Evolutionary conservation across 1,139 yeast species (phyloP).

Genomic region (Taiozyma sp.): DNA sequence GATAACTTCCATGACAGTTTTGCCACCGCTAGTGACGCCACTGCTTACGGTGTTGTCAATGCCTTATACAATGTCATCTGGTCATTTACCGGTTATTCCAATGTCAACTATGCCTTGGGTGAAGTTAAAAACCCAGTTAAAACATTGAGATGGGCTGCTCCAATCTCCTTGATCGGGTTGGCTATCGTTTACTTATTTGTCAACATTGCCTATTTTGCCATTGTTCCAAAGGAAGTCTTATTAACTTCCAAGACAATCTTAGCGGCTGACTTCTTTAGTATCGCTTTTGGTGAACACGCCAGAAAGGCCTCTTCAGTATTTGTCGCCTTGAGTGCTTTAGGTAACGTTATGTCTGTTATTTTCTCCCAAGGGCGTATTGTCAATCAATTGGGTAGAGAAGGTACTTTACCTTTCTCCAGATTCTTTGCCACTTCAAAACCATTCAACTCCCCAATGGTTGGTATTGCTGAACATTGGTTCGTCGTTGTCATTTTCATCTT

Average conservation of each 20-base stretch:
- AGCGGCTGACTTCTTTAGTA: slow-evolving; percentile 71
- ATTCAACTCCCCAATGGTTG: slow-evolving; percentile 52
- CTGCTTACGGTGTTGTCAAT: slow-evolving; percentile 73
- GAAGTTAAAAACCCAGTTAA: slow-evolving; percentile 70
- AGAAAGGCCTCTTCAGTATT: slow-evolving; percentile 65
- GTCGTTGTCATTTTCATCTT: slow-evolving; percentile 50
- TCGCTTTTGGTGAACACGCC: slow-evolving; percentile 67
- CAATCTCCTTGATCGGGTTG: slow-evolving; percentile 56
- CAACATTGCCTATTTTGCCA: slow-evolving; percentile 69
- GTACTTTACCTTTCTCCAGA: slow-evolving; percentile 62
- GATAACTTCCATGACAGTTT: slow-evolving; percentile 63
- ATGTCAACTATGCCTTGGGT: slow-evolving; percentile 79
- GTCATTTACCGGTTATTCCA: slow-evolving; percentile 73
- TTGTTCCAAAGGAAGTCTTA: slow-evolving; percentile 62
- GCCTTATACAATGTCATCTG: slow-evolving; percentile 78
- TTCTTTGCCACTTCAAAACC: slow-evolving; percentile 51
- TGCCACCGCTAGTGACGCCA: slow-evolving; percentile 49
- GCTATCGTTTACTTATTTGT: slow-evolving; percentile 64
- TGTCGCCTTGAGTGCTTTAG: slow-evolving; percentile 71
- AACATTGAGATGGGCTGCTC: slow-evolving; percentile 69
- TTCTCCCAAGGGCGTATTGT: slow-evolving; percentile 77
- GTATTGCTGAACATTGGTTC: slow-evolving; percentile 49
- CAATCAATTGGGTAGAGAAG: slow-evolving; percentile 71
- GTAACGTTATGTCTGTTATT: slow-evolving; percentile 74
- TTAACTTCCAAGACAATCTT: slow-evolving; percentile 61